phyloP scores from a whole-genome alignment of 1,284 basidiomycete genomes.

The Heterobasidion irregulare region DNA sequence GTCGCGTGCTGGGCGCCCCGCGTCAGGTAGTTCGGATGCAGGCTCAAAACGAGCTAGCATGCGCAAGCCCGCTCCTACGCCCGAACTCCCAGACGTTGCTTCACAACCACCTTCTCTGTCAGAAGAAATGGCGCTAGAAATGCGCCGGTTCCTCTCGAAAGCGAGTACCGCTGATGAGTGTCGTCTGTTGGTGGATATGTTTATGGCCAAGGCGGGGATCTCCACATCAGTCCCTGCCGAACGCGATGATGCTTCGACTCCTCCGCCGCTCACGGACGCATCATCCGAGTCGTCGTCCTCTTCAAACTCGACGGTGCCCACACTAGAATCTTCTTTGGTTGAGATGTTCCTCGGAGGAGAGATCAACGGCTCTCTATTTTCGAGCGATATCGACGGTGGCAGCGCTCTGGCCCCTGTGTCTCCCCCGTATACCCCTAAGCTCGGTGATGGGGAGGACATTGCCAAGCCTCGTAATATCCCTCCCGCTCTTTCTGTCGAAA shows the following conservation, averaged over 20 bases:
- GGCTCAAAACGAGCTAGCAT: not conserved
- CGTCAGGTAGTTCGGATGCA: not conserved
- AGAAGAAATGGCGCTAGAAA: constrained; percentile 45
- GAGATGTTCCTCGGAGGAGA: constrained; percentile 12
- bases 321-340: constrained; percentile 9
- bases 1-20: not conserved
- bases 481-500: constrained; percentile 2
- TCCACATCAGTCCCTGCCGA: constrained; percentile 4
- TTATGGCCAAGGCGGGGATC: constrained; percentile 56
- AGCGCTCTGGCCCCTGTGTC: not conserved
- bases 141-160: constrained; percentile 60
- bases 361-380: not conserved
- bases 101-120: constrained; percentile 12
- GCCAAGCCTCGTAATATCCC: not conserved
- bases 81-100: not conserved
- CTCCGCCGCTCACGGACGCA: not conserved
- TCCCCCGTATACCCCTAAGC: not conserved
- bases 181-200: constrained; percentile 75
- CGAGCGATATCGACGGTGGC: not conserved
- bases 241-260: not conserved
- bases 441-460: not conserved
- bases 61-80: constrained; percentile 5
- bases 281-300: not conserved
- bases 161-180: constrained; percentile 79
- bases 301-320: not conserved